A percentile compares a stretch with the other conserved stretches of the same genome.
phyloP scores from a whole-genome alignment of 2,329 filamentous ascomycete species.

The Thelonectria olida region DNA sequence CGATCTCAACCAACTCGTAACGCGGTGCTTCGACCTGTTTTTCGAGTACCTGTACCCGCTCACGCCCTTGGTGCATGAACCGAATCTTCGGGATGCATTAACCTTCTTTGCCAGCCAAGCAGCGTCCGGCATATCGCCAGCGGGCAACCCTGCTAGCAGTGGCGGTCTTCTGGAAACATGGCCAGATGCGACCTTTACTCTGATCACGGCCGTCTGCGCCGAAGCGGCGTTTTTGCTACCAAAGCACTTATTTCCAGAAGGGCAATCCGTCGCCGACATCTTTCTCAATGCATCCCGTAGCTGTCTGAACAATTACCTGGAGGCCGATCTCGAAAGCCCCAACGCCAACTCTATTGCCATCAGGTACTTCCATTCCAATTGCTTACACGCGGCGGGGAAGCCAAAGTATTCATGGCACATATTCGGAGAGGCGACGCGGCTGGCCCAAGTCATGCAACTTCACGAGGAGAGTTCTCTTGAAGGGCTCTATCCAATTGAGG shows the following conservation, averaged over 20 bases:
- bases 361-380: slow-evolving; percentile 57
- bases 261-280: slow-evolving; percentile 46
- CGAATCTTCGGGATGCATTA: slow-evolving; percentile 49
- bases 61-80: slow-evolving; percentile 53
- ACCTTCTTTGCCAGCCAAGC: slow-evolving; percentile 42
- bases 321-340: slow-evolving; percentile 52
- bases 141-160: slow-evolving; percentile 14
- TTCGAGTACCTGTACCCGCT: slow-evolving; percentile 55
- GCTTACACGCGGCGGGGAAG: slow-evolving; percentile 53
- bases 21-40: slow-evolving; percentile 50
- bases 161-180: slow-evolving; percentile 39
- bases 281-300: slow-evolving; percentile 52
- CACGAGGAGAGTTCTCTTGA: slow-evolving; percentile 51
- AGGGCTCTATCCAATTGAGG: slow-evolving; percentile 48
- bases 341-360: slow-evolving; percentile 54
- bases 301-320: slow-evolving; percentile 50
- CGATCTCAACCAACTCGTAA: slow-evolving; percentile 39
- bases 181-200: slow-evolving; percentile 50
- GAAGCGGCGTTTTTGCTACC: slow-evolving; percentile 52
- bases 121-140: slow-evolving; percentile 4
- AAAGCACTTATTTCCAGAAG: slow-evolving; percentile 50
- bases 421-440: slow-evolving; percentile 53
- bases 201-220: slow-evolving; percentile 55
- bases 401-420: slow-evolving; percentile 56
- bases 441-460: slow-evolving; percentile 54